Evolutionary conservation across 2,329 filamentous ascomycete genomes (phyloP).

Genomic region (Metarhizium brunneum): DNA sequence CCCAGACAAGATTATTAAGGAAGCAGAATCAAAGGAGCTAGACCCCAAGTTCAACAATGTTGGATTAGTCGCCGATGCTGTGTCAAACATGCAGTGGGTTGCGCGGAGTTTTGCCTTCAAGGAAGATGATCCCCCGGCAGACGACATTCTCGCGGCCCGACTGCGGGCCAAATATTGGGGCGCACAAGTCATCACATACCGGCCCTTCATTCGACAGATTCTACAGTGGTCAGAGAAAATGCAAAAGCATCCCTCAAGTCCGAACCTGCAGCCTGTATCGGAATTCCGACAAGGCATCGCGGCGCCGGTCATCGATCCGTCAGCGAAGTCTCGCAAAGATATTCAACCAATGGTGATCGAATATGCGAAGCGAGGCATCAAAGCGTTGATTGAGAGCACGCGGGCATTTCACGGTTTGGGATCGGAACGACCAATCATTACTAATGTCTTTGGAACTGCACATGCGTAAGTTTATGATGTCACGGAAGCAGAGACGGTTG

Average conservation of each 20-base stretch:
- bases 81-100: conserved; percentile 36
- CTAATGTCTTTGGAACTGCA: conserved; percentile 92
- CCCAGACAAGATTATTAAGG: conserved; percentile 26
- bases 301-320: conserved; percentile 27
- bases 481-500: neutral
- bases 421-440: conserved; percentile 66
- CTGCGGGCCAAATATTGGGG: conserved; percentile 93
- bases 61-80: conserved; percentile 32
- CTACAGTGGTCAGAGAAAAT: conserved; percentile 36
- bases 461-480: conserved; percentile 66
- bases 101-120: conserved; percentile 45
- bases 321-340: conserved; percentile 26
- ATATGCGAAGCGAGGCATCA: conserved; percentile 54
- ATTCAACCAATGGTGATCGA: conserved; percentile 38
- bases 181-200: conserved; percentile 78
- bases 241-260: conserved; percentile 23
- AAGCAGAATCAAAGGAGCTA: conserved; percentile 14
- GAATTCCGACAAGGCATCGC: conserved; percentile 28
- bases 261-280: conserved; percentile 21
- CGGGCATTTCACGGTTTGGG: conserved; percentile 64
- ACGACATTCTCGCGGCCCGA: conserved; percentile 71
- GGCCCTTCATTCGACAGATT: conserved; percentile 59
- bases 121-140: conserved; percentile 60
- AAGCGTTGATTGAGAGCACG: conserved; percentile 76
- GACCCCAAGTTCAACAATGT: conserved; percentile 35